Base-by-base conservation (phyloP, 208 protist species). In the Acanthamoeba sp. region DNA sequence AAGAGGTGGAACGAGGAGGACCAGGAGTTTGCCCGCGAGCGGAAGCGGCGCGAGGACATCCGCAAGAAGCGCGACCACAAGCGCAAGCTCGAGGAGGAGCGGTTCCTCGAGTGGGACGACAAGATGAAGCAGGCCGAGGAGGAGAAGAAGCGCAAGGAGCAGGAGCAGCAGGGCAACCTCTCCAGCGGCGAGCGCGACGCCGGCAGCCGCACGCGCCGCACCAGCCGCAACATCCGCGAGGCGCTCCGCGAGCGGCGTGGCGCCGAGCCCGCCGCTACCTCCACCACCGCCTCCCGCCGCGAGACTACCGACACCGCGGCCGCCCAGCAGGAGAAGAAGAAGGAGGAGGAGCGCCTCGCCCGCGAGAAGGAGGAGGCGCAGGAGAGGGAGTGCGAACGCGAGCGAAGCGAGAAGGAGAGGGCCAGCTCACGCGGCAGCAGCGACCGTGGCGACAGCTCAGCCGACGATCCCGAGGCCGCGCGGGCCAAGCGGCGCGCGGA, bases 131-230 rank as follows among this genome's bases (percentile, higher is more conserved):
- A 73, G 64, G 64, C 64, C 34, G 64, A 73, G 64, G 64, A 73
- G 64, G 45, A 55, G 45, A 85, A 85, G 76, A 38, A 85, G 76
- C 76, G 76, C 76, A 55, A 85, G 10, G 73, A 84, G 29, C 32
- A 55, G 38, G 76, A 85, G 34, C 24, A 85, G 34, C 24, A 55
- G 45, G 38, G 45, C 42, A 38, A 52, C 36, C 16, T 12, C 24
- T 10, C 20, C 36, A 85, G 76, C 27, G 76, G 76, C 42, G 45
- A 85, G 48, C 24, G 38, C 22, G n/a, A 38, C 76, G 52, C 36
- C 42, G n/a, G 45, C 27, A 85, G n/a, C 42, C 27, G 38, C 24
- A 85, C 76, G 38, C 22, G 76, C 14, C 36, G 38, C 36, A 52
- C 24, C 42, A 42, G 76, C 27, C 24, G 27, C 36, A 85, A 55